Evolutionary conservation across 1,284 basidiomycete genomes (phyloP), one percentile per base, ranked within the genome.

Genomic region (Rhodotorula sp.): DNA sequence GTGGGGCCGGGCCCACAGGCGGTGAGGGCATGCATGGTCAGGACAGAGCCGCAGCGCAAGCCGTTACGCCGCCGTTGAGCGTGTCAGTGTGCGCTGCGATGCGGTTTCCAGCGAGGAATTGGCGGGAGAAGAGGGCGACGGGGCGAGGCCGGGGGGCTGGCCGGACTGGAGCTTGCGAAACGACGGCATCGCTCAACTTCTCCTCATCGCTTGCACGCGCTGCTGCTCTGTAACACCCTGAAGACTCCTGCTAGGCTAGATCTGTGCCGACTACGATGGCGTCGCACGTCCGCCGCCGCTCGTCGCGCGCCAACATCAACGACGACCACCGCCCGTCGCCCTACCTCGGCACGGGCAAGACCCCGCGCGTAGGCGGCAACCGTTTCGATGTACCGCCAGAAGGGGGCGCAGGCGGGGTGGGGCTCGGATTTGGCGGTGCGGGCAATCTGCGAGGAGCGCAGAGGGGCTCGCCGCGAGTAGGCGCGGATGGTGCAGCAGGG

Each of bases 251-350:
- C 8, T 29, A n/a, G 32, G 51, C 51, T 53, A n/a, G 51, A 32
- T 12, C 48, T 48, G 46, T n/a, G 27, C 50, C 50, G n/a, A n/a
- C n/a, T n/a, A 51, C n/a, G 25, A 50, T 50, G 48, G 25, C 25
- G 53, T 22, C 60, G 34, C 61, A 62, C 39, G 37, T 62, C 12
- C 51, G 61, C 17, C 50, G 61, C 37, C 36, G 61, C 25, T 62
- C 61, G 51, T 62, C 61, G 37, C 51, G 62, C 19, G 61, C 39
- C 21, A 51, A 6, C 27, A 13, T 44, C 53, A 50, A 12, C 50
- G 10, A 19, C 51, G 51, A 41, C 29, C 29, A 25, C n/a, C 65
- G 32, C 2, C 58, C 65, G 7, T 66, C 65, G 29, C 65, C 65
- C 3, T 54, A 46, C 41, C 53, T 66, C 39, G 29, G 48, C 13